Percentiles rank a stretch among this genome's conserved stretches.
phyloP scores from a whole-genome alignment of 164 flowering plant species.

The Protea cynaroides region DNA sequence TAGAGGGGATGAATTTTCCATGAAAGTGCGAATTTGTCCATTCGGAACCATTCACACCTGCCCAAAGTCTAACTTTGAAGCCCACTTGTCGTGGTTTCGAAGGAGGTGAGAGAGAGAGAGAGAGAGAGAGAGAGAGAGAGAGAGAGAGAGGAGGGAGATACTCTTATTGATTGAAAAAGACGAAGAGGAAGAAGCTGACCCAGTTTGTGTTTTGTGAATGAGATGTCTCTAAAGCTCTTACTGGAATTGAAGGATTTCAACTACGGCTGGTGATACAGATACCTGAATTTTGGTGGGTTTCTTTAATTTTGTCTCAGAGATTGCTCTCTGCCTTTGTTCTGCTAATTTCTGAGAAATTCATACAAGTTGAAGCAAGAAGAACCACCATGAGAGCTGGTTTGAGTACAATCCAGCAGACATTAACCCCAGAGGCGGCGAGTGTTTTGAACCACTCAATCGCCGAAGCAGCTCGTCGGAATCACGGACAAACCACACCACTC shows the following conservation, averaged over 20 bases:
- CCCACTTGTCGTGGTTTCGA: constrained; percentile 6
- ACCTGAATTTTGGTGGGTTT: too few relatives aligned
- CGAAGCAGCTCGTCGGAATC: constrained; percentile 78
- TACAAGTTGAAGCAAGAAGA: too few relatives aligned
- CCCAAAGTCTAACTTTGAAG: background rate
- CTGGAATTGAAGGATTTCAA: constrained; percentile 23
- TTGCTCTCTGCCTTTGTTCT: background rate
- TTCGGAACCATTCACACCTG: constrained; percentile 1
- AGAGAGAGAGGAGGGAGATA: constrained; percentile 4
- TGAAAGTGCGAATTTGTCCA: constrained; percentile 14
- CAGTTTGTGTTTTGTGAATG: constrained; percentile 2
- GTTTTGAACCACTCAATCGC: constrained; percentile 79
- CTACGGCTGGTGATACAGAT: constrained; percentile 5
- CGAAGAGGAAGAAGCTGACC: background rate
- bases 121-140: background rate
- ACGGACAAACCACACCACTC: constrained; percentile 93
- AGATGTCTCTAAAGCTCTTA: constrained; percentile 15
- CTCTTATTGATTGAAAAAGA: background rate
- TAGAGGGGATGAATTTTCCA: constrained; percentile 1
- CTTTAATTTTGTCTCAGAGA: background rate
- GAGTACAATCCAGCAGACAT: constrained; percentile 79
- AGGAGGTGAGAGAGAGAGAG: constrained; percentile 3
- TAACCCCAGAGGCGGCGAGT: constrained; percentile 86
- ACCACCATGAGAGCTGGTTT: constrained; percentile 71
- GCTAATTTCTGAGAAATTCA: background rate